These are phyloP conservation scores for Megacollybia marginata DNA, from an alignment of 768 basidiomycete genomes.

Conservation along the genomic window DNA sequence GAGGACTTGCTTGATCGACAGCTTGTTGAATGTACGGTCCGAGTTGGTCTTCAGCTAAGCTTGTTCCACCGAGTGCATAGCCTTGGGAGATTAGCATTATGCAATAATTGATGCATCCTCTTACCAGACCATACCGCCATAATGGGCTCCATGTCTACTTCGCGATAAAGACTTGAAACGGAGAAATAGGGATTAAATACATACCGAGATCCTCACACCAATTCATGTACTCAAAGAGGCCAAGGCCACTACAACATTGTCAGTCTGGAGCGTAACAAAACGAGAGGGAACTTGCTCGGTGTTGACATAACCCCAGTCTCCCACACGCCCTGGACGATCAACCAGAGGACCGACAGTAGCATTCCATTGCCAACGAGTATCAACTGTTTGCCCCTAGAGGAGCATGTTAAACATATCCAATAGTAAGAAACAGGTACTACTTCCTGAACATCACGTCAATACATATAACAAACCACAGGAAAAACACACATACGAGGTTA, in stretches of 20 bases:
- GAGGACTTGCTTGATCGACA: conserved; percentile 15
- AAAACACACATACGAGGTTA: conserved; percentile 20
- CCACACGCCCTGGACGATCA: conserved; percentile 31
- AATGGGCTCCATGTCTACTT: conserved; percentile 18
- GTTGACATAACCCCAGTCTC: conserved; percentile 42
- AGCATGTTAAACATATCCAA: too few species aligned
- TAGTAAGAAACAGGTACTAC: too few species aligned
- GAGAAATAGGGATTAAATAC: too few species aligned
- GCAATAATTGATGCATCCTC: conserved; percentile 15
- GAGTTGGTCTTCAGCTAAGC: conserved; percentile 25
- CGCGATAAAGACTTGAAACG: too few species aligned
- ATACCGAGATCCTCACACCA: conserved; percentile 31
- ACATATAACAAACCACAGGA: too few species aligned
- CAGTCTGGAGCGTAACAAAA: neutral
- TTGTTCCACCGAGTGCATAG: conserved; percentile 21
- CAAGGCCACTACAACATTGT: conserved; percentile 4
- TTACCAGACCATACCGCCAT: conserved; percentile 14
- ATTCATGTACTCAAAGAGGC: conserved; percentile 33
- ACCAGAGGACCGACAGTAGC: conserved; percentile 43
- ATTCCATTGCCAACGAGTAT: conserved; percentile 53
- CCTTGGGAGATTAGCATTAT: conserved; percentile 23
- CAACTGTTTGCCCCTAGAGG: conserved; percentile 29
- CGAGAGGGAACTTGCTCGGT: conserved; percentile 22
- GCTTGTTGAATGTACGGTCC: conserved; percentile 27
- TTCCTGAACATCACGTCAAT: too few species aligned